These are phyloP conservation scores for Wilhelminamyces savonicus DNA, from an alignment of 805 yeast species.

Conservation along the genomic window DNA sequence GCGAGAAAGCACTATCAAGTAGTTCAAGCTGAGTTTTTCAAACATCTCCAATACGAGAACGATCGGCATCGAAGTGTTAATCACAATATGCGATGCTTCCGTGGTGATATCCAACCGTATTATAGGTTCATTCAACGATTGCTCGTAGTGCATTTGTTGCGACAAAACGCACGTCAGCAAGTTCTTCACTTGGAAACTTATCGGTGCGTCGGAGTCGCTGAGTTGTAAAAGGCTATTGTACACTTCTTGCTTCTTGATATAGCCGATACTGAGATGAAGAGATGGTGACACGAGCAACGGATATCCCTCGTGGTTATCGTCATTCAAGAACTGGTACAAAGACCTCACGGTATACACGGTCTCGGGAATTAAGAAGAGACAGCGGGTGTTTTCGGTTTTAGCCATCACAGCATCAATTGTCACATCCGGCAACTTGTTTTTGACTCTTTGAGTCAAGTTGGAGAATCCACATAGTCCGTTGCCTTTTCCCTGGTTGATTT, in stretches of 20 bases:
- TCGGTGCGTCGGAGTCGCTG: constrained; percentile 1
- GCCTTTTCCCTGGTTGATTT: constrained; percentile 31
- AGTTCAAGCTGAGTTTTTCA: constrained; percentile 33
- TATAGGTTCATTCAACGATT: constrained; percentile 1
- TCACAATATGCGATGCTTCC: constrained; percentile 17
- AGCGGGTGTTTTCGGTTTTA: constrained; percentile 20
- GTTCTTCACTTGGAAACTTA: constrained; percentile 17
- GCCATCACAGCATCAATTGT: constrained; percentile 22
- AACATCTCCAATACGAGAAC: constrained; percentile 29
- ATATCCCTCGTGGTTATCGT: constrained; percentile 37
- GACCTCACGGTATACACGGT: constrained; percentile 16
- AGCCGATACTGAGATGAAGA: constrained; percentile 27
- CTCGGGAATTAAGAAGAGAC: constrained; percentile 20
- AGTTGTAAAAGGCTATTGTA: constrained; percentile 4
- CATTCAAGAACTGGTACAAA: constrained; percentile 15
- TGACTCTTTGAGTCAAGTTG: constrained; percentile 18
- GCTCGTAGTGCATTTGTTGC: constrained; percentile 19
- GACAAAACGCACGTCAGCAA: constrained; percentile 13
- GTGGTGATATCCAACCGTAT: constrained; percentile 10
- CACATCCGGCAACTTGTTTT: constrained; percentile 28
- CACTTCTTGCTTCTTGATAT: constrained; percentile 24
- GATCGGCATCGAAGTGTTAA: constrained; percentile 25
- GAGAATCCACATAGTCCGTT: constrained; percentile 30
- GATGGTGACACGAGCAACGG: constrained; percentile 24
- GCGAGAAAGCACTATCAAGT: constrained; percentile 20